Conservation (phyloP, 805 yeast genomes). For the Metschnikowia santaceciliae region DNA sequence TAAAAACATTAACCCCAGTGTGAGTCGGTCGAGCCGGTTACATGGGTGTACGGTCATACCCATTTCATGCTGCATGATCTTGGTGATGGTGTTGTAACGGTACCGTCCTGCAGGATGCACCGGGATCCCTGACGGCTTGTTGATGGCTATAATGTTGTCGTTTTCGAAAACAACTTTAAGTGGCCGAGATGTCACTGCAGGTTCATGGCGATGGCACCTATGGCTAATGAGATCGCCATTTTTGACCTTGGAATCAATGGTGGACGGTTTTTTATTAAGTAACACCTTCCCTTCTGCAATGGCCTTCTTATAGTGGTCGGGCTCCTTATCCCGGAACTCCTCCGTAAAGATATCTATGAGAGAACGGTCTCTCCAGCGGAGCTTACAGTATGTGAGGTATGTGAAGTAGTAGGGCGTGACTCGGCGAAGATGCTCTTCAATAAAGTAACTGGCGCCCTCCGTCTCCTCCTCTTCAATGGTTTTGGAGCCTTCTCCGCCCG, state of each 20-base stretch:
- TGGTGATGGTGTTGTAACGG: slow-evolving; percentile 71
- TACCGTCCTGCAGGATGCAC: slow-evolving; percentile 93
- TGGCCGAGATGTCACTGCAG: slow-evolving; percentile 61
- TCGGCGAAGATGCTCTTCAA: slow-evolving; percentile 61
- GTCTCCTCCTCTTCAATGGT: slow-evolving; percentile 53
- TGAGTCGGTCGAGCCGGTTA: slow-evolving; percentile 82
- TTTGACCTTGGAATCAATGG: slow-evolving; percentile 57
- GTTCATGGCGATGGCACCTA: slow-evolving; percentile 84
- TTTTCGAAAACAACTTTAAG: slow-evolving; percentile 70
- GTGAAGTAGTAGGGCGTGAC: slow-evolving; percentile 86
- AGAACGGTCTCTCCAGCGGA: slow-evolving; percentile 85
- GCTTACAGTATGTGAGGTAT: slow-evolving; percentile 85
- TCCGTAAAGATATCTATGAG: slow-evolving; percentile 73
- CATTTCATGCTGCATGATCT: slow-evolving; percentile 67
- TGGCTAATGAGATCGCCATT: slow-evolving; percentile 86
- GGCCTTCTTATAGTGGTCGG: slow-evolving; percentile 55
- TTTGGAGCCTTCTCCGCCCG: slow-evolving; percentile 33
- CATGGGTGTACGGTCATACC: slow-evolving; percentile 69
- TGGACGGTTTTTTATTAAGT: slow-evolving; percentile 64
- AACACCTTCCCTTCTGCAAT: slow-evolving; percentile 63
- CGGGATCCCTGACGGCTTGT: slow-evolving; percentile 93
- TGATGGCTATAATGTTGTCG: slow-evolving; percentile 74
- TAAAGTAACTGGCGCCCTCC: slow-evolving; percentile 52
- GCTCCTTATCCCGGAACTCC: slow-evolving; percentile 81
- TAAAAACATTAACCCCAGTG: slow-evolving; percentile 90